phyloP scores from a whole-genome alignment of 164 flowering plant species.

The Aristolochia fimbriata region DNA sequence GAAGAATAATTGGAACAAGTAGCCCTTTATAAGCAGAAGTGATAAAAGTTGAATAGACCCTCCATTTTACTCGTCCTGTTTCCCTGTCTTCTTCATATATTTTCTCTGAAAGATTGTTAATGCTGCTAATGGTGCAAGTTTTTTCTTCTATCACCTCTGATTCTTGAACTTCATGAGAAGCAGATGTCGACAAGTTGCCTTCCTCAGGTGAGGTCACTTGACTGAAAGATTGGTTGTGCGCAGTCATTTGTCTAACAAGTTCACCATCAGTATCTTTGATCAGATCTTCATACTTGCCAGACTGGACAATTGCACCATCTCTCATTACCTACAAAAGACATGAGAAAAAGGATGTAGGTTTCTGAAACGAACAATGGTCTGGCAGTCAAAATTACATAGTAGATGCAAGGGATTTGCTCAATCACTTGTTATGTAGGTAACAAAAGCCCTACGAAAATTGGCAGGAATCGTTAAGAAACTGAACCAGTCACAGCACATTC shows the following conservation, averaged over 20 bases:
- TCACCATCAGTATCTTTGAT: conserved; percentile 40
- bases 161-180: conserved; percentile 13
- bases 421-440: too few species aligned
- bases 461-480: too few species aligned
- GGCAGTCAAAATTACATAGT: too few species aligned
- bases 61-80: conserved; percentile 63
- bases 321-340: conserved; percentile 49
- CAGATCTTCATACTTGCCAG: conserved; percentile 63
- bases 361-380: too few species aligned
- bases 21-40: conserved; percentile 67
- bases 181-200: neutral
- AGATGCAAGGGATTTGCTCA: too few species aligned
- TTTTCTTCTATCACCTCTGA: conserved; percentile 37
- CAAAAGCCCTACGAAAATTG: too few species aligned
- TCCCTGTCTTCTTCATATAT: conserved; percentile 44
- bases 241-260: conserved; percentile 48
- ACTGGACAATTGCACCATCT: conserved; percentile 59
- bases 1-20: conserved; percentile 67
- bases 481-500: too few species aligned
- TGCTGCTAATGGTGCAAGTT: conserved; percentile 5
- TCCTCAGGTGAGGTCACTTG: conserved; percentile 36
- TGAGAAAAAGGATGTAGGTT: too few species aligned
- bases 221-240: conserved; percentile 43
- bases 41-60: conserved; percentile 57
- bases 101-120: conserved; percentile 10